Base-by-base conservation (phyloP, 1,284 basidiomycete genomes). In the Xanthoconium separans region DNA sequence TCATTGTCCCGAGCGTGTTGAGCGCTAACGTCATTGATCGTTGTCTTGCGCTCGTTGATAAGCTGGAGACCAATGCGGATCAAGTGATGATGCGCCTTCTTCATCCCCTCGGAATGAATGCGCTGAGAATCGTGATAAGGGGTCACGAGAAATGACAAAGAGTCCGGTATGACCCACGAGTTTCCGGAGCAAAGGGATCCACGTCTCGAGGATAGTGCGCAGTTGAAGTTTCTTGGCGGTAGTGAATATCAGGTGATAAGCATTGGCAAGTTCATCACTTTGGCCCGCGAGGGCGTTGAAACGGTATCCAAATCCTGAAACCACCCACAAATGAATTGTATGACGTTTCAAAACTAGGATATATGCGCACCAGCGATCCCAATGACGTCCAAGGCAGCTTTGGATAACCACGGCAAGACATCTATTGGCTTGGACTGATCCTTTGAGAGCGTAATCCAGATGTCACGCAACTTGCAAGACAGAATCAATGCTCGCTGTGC, bases 311-410 rank as follows among this genome's bases (percentile, higher is more conserved):
- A 89, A 89, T 8, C 81, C 80, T 81, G 53, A 22, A 27, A 54
- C 39, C 20, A 29, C 10, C 11, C 46, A 15, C 43, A 2, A 12
- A 44, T 58, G 46, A 50, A 12, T 7, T 36, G 16, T 27, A 22
- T 37, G 11, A 29, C 11, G 39, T 20, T 42, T 46, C 33, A 33
- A 20, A 29, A 47, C 18, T 36, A 36, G 40, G 44, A 44, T 51
- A 44, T 22, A 6, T 40, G 53, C 68, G 41, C 58, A 75, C 85
- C 85, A 18, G 88, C 84, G 42, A 84, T 73, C 6, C 87, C 87
- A 52, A 92, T 89, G 41, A 87, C 77, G 61, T 90, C 89, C 15
- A 91, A 74, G 1, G 86, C 87, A 9, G 85, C 80, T 33, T 81
- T 79, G 2, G 77, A 79, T 10, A 90, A 76, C 79, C 81, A 87